These are phyloP conservation scores for Didymosphaeria variabile DNA, from an alignment of 2,329 filamentous ascomycete species.

Conservation along the genomic window DNA sequence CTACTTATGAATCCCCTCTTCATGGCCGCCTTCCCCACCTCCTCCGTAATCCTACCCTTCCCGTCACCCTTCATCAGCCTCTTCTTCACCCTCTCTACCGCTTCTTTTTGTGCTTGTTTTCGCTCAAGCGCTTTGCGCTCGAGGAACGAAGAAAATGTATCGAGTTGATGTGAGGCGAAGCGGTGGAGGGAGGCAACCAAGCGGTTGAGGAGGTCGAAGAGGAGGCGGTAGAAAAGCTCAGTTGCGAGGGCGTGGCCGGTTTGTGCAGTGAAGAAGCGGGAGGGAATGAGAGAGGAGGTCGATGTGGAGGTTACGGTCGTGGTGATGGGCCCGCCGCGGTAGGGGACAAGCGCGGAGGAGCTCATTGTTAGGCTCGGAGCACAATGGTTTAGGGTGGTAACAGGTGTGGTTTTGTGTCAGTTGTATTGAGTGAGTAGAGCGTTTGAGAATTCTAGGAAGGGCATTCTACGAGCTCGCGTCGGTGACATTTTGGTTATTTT, in stretches of 20 bases:
- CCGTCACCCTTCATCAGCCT: slow-evolving; percentile 9
- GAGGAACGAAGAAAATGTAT: slow-evolving; percentile 35
- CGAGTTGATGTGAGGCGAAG: slow-evolving; percentile 33
- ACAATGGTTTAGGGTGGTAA: neutral
- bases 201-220: slow-evolving; percentile 40
- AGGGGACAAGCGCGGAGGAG: slow-evolving; percentile 24
- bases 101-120: slow-evolving; percentile 12
- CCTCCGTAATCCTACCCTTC: slow-evolving; percentile 27
- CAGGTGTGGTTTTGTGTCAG: no score
- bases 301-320: slow-evolving; percentile 11
- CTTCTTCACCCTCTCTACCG: neutral
- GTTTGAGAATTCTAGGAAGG: neutral
- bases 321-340: slow-evolving; percentile 13
- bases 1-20: slow-evolving; percentile 22
- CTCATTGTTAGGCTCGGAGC: neutral
- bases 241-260: slow-evolving; percentile 40
- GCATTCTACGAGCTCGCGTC: neutral
- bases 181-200: slow-evolving; percentile 33
- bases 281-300: slow-evolving; percentile 18
- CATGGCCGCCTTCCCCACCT: slow-evolving; percentile 32
- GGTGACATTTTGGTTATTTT: neutral
- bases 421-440: no score
- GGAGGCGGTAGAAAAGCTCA: slow-evolving; percentile 42
- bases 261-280: slow-evolving; percentile 25
- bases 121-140: slow-evolving; percentile 34